Conservation (phyloP, 2,329 filamentous ascomycete genomes). For the Alternaria postmessia region DNA sequence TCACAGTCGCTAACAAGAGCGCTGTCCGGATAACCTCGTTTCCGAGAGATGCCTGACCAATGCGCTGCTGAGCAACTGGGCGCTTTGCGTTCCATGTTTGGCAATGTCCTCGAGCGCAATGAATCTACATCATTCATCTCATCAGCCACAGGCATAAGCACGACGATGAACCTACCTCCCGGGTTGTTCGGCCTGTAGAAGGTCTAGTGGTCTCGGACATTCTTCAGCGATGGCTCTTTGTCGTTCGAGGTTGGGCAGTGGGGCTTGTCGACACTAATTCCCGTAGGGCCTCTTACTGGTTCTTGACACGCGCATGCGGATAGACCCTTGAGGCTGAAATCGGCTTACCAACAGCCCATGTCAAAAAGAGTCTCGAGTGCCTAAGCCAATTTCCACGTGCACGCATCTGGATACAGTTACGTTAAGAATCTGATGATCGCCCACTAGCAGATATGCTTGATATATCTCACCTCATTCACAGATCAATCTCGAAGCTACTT, state of each 20-base stretch:
- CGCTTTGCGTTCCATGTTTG: background rate
- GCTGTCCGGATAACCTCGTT: background rate
- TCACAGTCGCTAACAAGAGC: background rate
- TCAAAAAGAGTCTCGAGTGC: constrained; percentile 11
- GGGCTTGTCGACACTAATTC: background rate
- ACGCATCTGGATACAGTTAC: constrained; percentile 16
- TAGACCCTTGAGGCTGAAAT: constrained; percentile 19
- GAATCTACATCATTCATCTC: background rate
- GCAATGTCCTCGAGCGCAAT: constrained; percentile 4
- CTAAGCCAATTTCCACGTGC: background rate
- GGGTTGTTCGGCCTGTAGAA: background rate
- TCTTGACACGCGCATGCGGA: background rate
- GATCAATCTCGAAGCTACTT: constrained; percentile 2
- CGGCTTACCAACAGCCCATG: constrained; percentile 15
- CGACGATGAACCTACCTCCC: background rate
- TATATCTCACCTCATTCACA: constrained; percentile 19
- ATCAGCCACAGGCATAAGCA: constrained; percentile 8
- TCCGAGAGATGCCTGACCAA: background rate
- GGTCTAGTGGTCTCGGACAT: background rate
- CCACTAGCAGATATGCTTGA: constrained; percentile 32
- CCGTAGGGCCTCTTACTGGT: background rate
- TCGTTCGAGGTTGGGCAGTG: no score
- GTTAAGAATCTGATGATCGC: constrained; percentile 32
- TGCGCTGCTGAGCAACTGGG: background rate
- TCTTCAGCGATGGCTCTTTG: no score